Evolutionary conservation across 2,329 filamentous ascomycete genomes (phyloP).

Genomic region (Nothophoma quercina): DNA sequence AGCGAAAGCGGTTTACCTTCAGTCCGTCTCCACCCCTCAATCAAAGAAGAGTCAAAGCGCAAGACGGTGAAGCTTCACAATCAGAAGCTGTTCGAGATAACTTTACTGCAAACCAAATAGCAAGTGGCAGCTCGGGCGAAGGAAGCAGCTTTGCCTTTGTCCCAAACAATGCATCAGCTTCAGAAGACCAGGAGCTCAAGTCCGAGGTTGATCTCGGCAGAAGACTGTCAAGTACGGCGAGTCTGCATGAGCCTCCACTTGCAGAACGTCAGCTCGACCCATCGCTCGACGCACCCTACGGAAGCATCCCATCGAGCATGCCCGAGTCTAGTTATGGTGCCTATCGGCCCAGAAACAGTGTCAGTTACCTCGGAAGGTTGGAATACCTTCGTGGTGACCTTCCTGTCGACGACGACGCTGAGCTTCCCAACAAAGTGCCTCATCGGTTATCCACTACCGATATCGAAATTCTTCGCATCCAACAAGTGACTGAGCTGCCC

Average conservation of each 20-base stretch:
- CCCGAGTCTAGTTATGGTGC: constrained; percentile 22
- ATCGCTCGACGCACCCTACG: constrained; percentile 26
- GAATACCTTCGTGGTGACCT: constrained; percentile 46
- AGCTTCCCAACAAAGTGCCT: constrained; percentile 37
- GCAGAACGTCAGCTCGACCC: constrained; percentile 27
- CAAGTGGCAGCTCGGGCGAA: constrained; percentile 11
- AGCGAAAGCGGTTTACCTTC: constrained; percentile 44
- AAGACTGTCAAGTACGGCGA: constrained; percentile 31
- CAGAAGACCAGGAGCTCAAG: constrained; percentile 25
- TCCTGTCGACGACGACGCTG: constrained; percentile 44
- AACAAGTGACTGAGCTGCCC: constrained; percentile 40
- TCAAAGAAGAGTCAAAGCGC: constrained; percentile 21
- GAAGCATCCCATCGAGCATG: constrained; percentile 23
- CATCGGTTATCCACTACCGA: constrained; percentile 40
- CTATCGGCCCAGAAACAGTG: constrained; percentile 29
- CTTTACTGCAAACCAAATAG: constrained; percentile 9
- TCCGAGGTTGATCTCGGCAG: constrained; percentile 29
- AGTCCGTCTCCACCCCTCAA: constrained; percentile 37
- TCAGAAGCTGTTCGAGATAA: constrained; percentile 20
- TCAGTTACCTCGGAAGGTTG: constrained; percentile 44
- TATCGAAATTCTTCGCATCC: constrained; percentile 38
- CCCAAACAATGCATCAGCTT: constrained; percentile 6
- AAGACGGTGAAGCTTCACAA: constrained; percentile 18
- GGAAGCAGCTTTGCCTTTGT: constrained; percentile 4
- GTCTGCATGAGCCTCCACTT: constrained; percentile 30